A percentile compares a stretch with the other conserved stretches of the same genome.
These are phyloP conservation scores for Termitomyces sp. DNA, from an alignment of 768 basidiomycete species.

Conservation along the genomic window DNA sequence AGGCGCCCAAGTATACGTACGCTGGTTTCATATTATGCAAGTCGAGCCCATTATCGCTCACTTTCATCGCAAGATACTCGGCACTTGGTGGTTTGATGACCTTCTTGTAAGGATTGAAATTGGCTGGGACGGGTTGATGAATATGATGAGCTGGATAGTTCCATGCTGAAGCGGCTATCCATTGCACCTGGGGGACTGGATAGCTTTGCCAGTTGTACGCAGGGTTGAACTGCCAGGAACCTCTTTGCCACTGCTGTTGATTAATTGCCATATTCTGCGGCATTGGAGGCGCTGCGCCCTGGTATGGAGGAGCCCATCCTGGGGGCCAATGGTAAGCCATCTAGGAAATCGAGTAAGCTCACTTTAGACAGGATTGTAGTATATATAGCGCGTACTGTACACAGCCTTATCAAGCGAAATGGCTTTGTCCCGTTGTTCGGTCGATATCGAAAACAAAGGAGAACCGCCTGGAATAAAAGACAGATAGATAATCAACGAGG, in stretches of 20 bases:
- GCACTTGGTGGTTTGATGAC: constrained; percentile 54
- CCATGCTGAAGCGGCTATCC: constrained; percentile 41
- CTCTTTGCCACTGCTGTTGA: constrained; percentile 46
- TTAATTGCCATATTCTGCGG: constrained; percentile 42
- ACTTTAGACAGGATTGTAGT: background rate
- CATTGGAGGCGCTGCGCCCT: constrained; percentile 55
- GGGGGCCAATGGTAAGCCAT: constrained; percentile 9
- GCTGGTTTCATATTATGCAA: constrained; percentile 60
- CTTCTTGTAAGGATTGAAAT: constrained; percentile 60
- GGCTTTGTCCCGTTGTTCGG: background rate
- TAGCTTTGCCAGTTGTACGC: constrained; percentile 26
- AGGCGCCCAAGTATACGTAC: constrained; percentile 32
- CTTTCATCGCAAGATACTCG: constrained; percentile 56
- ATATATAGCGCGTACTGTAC: background rate
- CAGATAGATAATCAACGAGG: background rate
- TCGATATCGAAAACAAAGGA: background rate
- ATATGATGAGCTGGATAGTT: constrained; percentile 14
- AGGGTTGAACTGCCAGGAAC: constrained; percentile 49
- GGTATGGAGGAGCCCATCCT: constrained; percentile 30
- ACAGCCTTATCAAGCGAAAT: constrained; percentile 1
- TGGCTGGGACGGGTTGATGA: constrained; percentile 17
- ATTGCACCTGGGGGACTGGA: constrained; percentile 22
- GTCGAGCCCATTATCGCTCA: constrained; percentile 61
- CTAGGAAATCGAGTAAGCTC: background rate
- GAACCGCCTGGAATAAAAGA: background rate